Evolutionary conservation across 2,329 filamentous ascomycete species (phyloP).

Genomic region (Dissoconium aciculare): DNA sequence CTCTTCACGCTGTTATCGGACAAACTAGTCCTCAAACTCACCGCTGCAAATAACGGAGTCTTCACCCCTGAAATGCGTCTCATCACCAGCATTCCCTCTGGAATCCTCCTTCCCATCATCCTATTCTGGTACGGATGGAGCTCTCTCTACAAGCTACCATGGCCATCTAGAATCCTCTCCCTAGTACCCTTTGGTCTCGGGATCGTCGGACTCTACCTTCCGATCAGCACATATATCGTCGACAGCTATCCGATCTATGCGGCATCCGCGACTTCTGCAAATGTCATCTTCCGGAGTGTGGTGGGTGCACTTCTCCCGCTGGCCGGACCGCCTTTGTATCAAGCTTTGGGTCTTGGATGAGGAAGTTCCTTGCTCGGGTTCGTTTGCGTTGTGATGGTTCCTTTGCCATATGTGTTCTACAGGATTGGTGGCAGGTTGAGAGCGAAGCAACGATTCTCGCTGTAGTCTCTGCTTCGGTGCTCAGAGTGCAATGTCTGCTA

Average conservation of each 20-base stretch:
- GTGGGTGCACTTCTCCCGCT: conserved; percentile 6
- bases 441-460: not conserved
- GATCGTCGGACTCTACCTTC: conserved; percentile 2
- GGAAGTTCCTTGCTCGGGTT: conserved; percentile 5
- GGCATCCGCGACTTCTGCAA: conserved; percentile 4
- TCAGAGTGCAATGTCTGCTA: no score
- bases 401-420: conserved; percentile 1
- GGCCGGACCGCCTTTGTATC: conserved; percentile 6
- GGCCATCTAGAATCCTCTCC: conserved; percentile 6
- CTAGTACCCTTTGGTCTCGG: conserved; percentile 3
- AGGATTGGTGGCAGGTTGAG: conserved; percentile 2
- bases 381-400: conserved; percentile 3
- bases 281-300: conserved; percentile 3
- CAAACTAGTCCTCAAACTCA: conserved; percentile 6
- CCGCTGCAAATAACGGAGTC: conserved; percentile 5
- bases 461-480: no score
- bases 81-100: conserved; percentile 9
- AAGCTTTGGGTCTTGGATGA: conserved; percentile 4
- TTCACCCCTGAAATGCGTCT: conserved; percentile 13
- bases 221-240: conserved; percentile 5
- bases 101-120: conserved; percentile 9
- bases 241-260: conserved; percentile 8
- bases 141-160: conserved; percentile 10
- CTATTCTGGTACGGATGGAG: conserved; percentile 16
- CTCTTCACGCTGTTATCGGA: conserved; percentile 7